Conservation (phyloP, 73 alveolate species). For the Tetrahymena elliotti region DNA sequence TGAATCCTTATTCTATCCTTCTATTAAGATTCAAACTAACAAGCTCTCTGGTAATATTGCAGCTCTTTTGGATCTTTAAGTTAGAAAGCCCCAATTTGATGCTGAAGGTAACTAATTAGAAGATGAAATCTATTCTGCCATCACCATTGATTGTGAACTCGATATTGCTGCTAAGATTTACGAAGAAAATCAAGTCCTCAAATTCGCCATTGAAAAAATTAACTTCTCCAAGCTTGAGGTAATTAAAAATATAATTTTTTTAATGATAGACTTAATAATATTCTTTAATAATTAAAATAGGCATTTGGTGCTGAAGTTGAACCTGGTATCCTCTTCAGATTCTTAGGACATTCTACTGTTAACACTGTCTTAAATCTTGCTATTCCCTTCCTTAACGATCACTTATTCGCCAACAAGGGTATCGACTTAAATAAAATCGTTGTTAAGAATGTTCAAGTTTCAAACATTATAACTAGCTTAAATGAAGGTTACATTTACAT, state of each 20-base stretch:
- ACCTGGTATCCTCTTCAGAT: not conserved
- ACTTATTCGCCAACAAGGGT: not conserved
- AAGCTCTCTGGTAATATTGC: not conserved
- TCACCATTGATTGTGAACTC: not conserved
- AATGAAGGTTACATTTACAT: not conserved
- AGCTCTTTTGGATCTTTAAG: not conserved
- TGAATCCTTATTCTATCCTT: not conserved
- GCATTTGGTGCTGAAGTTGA: not conserved
- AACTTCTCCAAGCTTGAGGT: conserved; percentile 1
- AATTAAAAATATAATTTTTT: not conserved
- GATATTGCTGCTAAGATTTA: not conserved
- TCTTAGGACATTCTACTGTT: not conserved
- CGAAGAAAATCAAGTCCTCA: not conserved
- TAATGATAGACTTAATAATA: not conserved
- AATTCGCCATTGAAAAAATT: not conserved
- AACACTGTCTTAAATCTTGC: not conserved
- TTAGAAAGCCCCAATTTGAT: not conserved
- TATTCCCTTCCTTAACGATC: not conserved
- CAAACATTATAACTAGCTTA: not conserved
- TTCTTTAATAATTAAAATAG: not conserved
- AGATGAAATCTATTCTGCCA: not conserved
- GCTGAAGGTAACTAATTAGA: not conserved
- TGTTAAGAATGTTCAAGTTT: not conserved
- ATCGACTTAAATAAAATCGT: not conserved
- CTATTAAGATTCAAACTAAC: not conserved